Evolutionary conservation across 176 grass and related monocot genomes (phyloP).

Genomic region (Aegilops speltoides): DNA sequence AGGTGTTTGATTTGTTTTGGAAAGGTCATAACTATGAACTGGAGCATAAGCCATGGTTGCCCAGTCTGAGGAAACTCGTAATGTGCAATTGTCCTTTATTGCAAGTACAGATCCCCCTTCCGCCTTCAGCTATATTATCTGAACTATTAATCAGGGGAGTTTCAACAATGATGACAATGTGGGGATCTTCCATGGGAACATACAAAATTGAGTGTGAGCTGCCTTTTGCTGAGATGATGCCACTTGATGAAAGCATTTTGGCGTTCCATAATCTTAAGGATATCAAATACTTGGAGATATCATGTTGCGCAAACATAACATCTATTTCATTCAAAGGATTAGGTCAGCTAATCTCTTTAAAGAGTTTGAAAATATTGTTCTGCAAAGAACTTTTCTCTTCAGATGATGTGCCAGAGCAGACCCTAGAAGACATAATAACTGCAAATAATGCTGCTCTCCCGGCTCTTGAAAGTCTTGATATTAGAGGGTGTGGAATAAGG

Average conservation of each 20-base stretch:
- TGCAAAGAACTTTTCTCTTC: not conserved
- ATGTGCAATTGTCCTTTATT: not conserved
- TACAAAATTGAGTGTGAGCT: no score
- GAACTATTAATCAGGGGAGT: not conserved
- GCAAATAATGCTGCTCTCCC: not conserved
- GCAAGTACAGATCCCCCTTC: not conserved
- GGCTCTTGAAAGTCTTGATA: not conserved
- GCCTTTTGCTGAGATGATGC: no score
- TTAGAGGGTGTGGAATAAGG: fast-evolving
- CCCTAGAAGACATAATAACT: not conserved
- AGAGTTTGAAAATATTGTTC: not conserved
- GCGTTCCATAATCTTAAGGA: constrained; percentile 16
- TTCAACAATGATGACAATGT: not conserved
- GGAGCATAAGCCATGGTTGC: not conserved
- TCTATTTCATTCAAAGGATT: constrained; percentile 23
- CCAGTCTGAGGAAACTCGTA: no score
- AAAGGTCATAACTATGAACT: not conserved
- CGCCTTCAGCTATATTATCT: not conserved
- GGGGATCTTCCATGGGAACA: not conserved
- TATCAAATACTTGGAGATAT: not conserved
- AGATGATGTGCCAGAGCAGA: not conserved
- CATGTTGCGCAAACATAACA: not conserved
- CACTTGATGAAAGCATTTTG: not conserved
- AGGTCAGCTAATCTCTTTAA: constrained; percentile 23
- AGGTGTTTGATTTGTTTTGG: not conserved